Base-by-base conservation (phyloP, 176 grass and related monocot species). In the Triticum turgidum region DNA sequence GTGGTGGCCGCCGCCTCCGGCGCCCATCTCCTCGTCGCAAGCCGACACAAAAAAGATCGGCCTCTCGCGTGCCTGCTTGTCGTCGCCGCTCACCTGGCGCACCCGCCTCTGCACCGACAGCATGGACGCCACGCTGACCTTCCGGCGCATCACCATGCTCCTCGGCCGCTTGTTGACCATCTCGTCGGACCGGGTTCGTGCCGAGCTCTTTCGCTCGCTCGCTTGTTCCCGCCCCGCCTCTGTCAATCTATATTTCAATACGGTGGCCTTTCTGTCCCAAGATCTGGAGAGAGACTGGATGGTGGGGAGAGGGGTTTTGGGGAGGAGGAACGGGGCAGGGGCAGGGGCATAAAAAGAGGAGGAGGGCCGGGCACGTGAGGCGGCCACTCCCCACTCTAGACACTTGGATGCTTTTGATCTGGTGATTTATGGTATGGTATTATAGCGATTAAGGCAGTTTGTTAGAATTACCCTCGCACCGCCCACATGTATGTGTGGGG, bases 81-180 rank as follows among this genome's bases (percentile, higher is more conserved):
- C 29, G 59, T 21, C 37, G 38, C 18, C 82, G 14, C 33, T 37
- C 7, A 82, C 86, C 64, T 90, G 79, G 68, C 78, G 83, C 27
- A 88, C 83, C 52, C 89, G 92, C 76, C 88, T 79, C 22, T 81
- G 83, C 45, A 49, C 45, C 45, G 12, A 49, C 45, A 12, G 45
- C 73, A 90, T 37, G 11, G 88, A 89, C 62, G 80, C 78, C 90
- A 84, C 49, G 82, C 95, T 97, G 12, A 84, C 72, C 39, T 84
- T 89, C 45, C 86, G 83, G 67, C 34, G 86, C 84, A 94, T 87
- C 30, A 56, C 2, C 32, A 17, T 61, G 62, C 67, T 84, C 84
- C 92, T 74, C 69, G 67, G 84, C 56, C 92, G 92, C 88, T 97
- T 97, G 58, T 91, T 89, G 80, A 92, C 68, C 88, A 83, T 78